phyloP scores from a whole-genome alignment of 139 green algal species.

The Tetradesmus obliquus region DNA sequence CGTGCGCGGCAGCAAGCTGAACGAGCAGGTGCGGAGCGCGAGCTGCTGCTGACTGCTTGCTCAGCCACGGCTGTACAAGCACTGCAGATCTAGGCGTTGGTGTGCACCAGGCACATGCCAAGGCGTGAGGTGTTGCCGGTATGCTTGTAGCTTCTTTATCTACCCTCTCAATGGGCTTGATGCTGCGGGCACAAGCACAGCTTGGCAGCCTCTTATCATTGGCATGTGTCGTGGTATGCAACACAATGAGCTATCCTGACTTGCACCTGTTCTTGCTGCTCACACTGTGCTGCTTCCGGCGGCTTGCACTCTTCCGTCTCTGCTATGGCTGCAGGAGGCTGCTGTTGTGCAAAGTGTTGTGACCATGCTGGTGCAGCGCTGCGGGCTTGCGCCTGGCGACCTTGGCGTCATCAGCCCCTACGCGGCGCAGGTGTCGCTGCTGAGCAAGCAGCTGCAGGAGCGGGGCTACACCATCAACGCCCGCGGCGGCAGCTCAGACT shows the following conservation, averaged over 20 bases:
- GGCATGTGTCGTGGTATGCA: too few species aligned
- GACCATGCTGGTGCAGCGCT: background rate
- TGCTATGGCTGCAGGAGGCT: background rate
- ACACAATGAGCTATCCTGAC: background rate
- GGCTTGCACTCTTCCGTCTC: background rate
- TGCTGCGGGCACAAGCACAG: too few species aligned
- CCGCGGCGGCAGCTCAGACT: background rate
- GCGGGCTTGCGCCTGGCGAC: slow-evolving; percentile 28
- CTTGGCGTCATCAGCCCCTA: slow-evolving; percentile 77
- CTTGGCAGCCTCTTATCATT: too few species aligned
- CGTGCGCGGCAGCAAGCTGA: slow-evolving; percentile 10
- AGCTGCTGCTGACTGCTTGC: background rate
- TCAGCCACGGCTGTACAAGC: background rate
- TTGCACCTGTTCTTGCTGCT: background rate
- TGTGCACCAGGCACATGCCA: too few species aligned
- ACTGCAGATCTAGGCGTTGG: too few species aligned
- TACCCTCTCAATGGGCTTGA: too few species aligned
- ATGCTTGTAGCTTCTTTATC: too few species aligned
- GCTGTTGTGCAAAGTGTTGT: background rate
- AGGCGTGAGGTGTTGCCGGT: too few species aligned
- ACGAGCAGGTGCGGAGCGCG: slow-evolving; percentile 4
- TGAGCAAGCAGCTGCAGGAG: slow-evolving; percentile 17
- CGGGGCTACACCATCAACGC: background rate
- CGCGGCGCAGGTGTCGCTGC: slow-evolving; percentile 65
- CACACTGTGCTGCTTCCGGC: background rate